A percentile compares a stretch with the other conserved stretches of the same genome.
Evolutionary conservation across 345 rosid genomes (phyloP).

Genomic region (Triadica sebifera): DNA sequence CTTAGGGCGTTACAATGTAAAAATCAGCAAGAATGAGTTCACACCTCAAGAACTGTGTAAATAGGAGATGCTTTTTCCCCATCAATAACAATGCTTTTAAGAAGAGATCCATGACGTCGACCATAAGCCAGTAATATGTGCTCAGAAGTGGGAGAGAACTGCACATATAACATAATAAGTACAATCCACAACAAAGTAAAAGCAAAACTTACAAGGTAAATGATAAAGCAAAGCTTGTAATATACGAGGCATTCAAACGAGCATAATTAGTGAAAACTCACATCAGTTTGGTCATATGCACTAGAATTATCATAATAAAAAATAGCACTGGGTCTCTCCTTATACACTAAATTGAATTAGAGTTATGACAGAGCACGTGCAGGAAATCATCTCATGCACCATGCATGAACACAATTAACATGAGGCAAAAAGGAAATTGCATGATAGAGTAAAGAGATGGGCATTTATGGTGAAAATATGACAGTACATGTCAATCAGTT

Average conservation of each 20-base stretch:
- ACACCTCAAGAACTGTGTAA: constrained; percentile 93
- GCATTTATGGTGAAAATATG: not conserved
- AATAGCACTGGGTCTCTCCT: not conserved
- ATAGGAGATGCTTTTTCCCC: constrained; percentile 77
- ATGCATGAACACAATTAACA: not conserved
- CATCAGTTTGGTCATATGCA: constrained; percentile 1
- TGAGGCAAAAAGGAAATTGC: not conserved
- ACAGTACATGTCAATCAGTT: not conserved
- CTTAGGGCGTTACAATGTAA: not conserved
- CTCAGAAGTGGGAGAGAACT: constrained; percentile 98
- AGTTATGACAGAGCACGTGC: not conserved
- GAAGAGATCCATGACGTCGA: constrained; percentile 88
- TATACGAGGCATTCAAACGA: not conserved
- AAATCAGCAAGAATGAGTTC: not conserved
- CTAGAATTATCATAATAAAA: not conserved
- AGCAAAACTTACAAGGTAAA: not conserved
- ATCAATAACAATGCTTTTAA: constrained; percentile 82
- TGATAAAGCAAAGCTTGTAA: not conserved
- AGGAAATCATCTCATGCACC: not conserved
- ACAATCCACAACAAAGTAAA: constrained; percentile 8
- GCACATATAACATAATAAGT: constrained; percentile 33
- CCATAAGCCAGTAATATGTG: constrained; percentile 94
- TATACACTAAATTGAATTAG: not conserved
- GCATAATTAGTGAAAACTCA: not conserved
- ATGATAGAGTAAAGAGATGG: not conserved